Percentiles rank a stretch among this genome's conserved stretches.
phyloP scores from a whole-genome alignment of 2,329 filamentous ascomycete species.

The Arthrobotrys conoides region DNA sequence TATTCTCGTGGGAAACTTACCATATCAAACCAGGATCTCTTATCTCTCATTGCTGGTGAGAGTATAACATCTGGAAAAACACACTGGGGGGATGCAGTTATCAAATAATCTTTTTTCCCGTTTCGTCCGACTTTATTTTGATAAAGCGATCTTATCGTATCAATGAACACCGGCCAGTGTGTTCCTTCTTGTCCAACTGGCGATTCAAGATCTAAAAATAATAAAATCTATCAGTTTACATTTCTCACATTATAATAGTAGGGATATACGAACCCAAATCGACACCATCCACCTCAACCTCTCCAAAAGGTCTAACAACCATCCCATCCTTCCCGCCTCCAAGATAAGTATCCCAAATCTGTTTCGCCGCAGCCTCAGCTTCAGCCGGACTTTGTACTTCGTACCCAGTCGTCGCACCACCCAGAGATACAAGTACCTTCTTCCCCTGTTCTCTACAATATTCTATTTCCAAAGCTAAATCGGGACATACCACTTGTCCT shows the following conservation, averaged over 20 bases:
- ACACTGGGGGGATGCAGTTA: slow-evolving; percentile 78
- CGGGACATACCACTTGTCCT: slow-evolving; percentile 28
- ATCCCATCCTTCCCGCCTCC: slow-evolving; percentile 32
- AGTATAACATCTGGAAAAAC: slow-evolving; percentile 72
- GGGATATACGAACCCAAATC: slow-evolving; percentile 42
- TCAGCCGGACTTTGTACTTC: slow-evolving; percentile 67
- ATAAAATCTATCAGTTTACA: background rate
- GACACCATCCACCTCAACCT: slow-evolving; percentile 54
- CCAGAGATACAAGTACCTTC: slow-evolving; percentile 79
- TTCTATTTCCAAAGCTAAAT: slow-evolving; percentile 41
- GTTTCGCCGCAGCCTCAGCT: slow-evolving; percentile 73
- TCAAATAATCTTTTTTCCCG: slow-evolving; percentile 71
- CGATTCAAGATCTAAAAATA: slow-evolving; percentile 42
- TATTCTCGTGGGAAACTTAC: slow-evolving; percentile 12
- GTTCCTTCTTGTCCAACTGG: slow-evolving; percentile 21
- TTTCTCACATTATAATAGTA: background rate
- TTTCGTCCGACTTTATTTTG: slow-evolving; percentile 65
- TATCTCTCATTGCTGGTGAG: slow-evolving; percentile 37
- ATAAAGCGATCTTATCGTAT: slow-evolving; percentile 41
- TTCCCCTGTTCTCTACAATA: slow-evolving; percentile 77
- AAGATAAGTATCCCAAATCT: slow-evolving; percentile 71
- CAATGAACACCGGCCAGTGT: slow-evolving; percentile 56
- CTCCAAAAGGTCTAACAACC: slow-evolving; percentile 40
- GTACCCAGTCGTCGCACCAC: slow-evolving; percentile 72
- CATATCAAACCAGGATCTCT: slow-evolving; percentile 56